These are phyloP conservation scores for Mortierella sp. DNA, from an alignment of 371 early-diverging fungal species.

Conservation along the genomic window DNA sequence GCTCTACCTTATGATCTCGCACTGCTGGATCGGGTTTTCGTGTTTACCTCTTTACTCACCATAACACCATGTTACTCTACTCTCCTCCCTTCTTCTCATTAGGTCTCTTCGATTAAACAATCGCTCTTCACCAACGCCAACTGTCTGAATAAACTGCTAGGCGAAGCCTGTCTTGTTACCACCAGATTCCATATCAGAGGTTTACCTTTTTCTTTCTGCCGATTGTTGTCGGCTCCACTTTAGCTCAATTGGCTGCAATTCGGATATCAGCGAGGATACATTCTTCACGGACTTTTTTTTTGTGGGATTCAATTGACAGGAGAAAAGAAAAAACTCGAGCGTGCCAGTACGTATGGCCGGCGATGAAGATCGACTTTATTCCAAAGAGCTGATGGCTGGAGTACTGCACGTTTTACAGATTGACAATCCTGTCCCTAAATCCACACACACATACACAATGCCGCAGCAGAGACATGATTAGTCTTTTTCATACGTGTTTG, in stretches of 20 bases:
- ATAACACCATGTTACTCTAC: neutral
- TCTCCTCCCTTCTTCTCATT: conserved; percentile 3
- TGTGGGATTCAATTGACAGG: no score
- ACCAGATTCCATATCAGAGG: no score
- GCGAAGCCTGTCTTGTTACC: conserved; percentile 25
- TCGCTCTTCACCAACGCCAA: conserved; percentile 32
- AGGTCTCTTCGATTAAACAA: conserved; percentile 88
- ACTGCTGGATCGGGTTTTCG: neutral
- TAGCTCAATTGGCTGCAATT: no score
- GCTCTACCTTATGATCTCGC: neutral
- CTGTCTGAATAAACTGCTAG: conserved; percentile 36
- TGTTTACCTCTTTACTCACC: neutral
- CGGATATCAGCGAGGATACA: no score
- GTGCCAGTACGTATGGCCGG: no score
- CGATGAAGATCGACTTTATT: no score
- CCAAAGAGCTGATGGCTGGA: no score
- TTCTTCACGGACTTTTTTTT: no score
- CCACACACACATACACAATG: neutral
- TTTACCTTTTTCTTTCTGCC: neutral
- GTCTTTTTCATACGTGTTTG: neutral
- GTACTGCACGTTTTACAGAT: conserved; percentile 33
- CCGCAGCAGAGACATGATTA: neutral
- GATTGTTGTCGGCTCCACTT: no score
- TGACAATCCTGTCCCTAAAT: conserved; percentile 60
- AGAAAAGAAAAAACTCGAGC: no score